Percentiles rank a stretch among this genome's conserved stretches.
phyloP scores from a whole-genome alignment of 2,329 filamentous ascomycete species.

The Aspergillus ustus region DNA sequence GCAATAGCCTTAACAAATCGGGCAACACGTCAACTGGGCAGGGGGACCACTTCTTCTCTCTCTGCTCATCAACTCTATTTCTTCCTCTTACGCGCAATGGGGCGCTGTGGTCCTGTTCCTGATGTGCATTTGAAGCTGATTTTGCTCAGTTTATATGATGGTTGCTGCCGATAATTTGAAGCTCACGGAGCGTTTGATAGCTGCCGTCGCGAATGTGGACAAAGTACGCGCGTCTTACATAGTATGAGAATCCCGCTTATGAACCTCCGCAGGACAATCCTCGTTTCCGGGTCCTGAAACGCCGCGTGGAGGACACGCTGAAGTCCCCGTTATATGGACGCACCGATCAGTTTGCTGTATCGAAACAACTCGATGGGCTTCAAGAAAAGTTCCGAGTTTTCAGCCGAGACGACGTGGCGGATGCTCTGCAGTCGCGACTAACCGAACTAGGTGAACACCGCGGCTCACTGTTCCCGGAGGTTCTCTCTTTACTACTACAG shows the following conservation, averaged over 20 bases:
- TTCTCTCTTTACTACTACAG: slow-evolving; percentile 76
- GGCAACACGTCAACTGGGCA: slow-evolving; percentile 14
- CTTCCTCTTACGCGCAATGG: slow-evolving; percentile 6
- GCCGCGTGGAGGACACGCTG: slow-evolving; percentile 38
- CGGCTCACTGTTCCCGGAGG: slow-evolving; percentile 75
- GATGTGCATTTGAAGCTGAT: neutral
- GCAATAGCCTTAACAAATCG: slow-evolving; percentile 18
- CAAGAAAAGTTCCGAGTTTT: slow-evolving; percentile 86
- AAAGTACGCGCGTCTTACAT: slow-evolving; percentile 49
- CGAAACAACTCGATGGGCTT: slow-evolving; percentile 68
- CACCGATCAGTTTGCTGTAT: slow-evolving; percentile 77
- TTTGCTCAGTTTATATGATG: slow-evolving; percentile 55
- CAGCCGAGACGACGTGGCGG: slow-evolving; percentile 77
- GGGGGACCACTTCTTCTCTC: neutral
- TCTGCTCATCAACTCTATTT: slow-evolving; percentile 5
- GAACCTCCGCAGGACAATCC: slow-evolving; percentile 31
- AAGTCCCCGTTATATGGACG: slow-evolving; percentile 58
- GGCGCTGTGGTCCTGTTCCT: neutral
- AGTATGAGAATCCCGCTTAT: slow-evolving; percentile 19
- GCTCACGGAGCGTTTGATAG: slow-evolving; percentile 73
- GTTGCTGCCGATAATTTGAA: slow-evolving; percentile 69
- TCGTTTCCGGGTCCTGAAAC: slow-evolving; percentile 35
- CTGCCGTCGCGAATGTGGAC: slow-evolving; percentile 58
- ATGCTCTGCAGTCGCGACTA: slow-evolving; percentile 66
- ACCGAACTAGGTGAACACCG: slow-evolving; percentile 59